Evolutionary conservation across 768 basidiomycete species (phyloP).

Genomic region (Lactifluus hygrophoroides): DNA sequence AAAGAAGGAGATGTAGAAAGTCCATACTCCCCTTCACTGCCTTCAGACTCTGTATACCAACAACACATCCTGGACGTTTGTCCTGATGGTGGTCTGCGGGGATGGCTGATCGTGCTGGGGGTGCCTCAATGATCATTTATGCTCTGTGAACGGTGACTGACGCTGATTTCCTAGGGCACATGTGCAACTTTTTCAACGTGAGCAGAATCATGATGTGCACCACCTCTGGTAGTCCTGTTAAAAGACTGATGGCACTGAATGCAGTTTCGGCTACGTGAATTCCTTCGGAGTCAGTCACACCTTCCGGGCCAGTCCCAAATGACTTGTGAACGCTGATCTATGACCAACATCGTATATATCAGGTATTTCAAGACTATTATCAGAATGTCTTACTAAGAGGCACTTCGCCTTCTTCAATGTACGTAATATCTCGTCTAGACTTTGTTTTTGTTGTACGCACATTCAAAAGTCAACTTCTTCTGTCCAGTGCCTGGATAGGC

Average conservation of each 20-base stretch:
- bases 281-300: slow-evolving; percentile 60
- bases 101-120: slow-evolving; percentile 36
- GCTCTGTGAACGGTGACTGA: background rate
- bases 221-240: background rate
- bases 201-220: slow-evolving; percentile 11
- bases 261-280: slow-evolving; percentile 61
- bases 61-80: slow-evolving; percentile 19
- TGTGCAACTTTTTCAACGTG: slow-evolving; percentile 39
- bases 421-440: slow-evolving; percentile 1
- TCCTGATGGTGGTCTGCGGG: slow-evolving; percentile 38
- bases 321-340: background rate
- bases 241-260: background rate
- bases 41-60: background rate
- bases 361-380: slow-evolving; percentile 72
- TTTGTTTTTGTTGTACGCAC: too few species aligned
- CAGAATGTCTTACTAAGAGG: slow-evolving; percentile 41
- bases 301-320: background rate
- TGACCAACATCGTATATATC: background rate
- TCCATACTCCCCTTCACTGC: too few species aligned
- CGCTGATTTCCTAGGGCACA: slow-evolving; percentile 14
- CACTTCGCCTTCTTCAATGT: slow-evolving; percentile 57
- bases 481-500: slow-evolving; percentile 81
- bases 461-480: too few species aligned
- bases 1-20: background rate
- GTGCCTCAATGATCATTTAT: slow-evolving; percentile 24